These are phyloP conservation scores for Clavispora asparagi DNA, from an alignment of 805 yeast genomes.

Conservation along the genomic window DNA sequence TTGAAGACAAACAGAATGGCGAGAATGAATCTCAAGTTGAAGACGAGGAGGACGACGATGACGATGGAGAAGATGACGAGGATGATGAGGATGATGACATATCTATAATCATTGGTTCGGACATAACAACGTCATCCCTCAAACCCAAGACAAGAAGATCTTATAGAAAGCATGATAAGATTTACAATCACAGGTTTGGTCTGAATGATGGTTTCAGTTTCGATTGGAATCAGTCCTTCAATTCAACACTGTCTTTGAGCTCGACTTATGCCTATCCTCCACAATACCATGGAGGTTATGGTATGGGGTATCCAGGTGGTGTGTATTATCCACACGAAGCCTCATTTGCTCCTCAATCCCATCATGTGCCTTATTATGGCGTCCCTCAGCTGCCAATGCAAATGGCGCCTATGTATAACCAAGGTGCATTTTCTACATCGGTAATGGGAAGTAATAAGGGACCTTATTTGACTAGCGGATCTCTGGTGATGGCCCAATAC, in stretches of 20 bases:
- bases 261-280: conserved; percentile 4
- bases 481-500: conserved; percentile 75
- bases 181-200: conserved; percentile 7
- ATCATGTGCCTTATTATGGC: conserved; percentile 2
- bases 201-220: conserved; percentile 6
- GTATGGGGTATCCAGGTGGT: not conserved
- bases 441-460: not conserved
- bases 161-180: conserved; percentile 5
- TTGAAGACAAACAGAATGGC: too few relatives aligned
- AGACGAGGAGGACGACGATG: not conserved
- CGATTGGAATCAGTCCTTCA: conserved; percentile 11
- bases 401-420: not conserved
- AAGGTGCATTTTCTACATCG: not conserved
- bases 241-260: conserved; percentile 17
- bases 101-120: conserved; percentile 34
- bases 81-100: conserved; percentile 35
- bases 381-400: not conserved
- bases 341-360: conserved; percentile 5
- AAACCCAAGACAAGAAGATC: not conserved
- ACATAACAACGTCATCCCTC: conserved; percentile 5
- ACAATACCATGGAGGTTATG: not conserved
- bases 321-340: conserved; percentile 11
- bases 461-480: conserved; percentile 40
- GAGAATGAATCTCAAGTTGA: not conserved
- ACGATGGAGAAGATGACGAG: conserved; percentile 15